Base-by-base conservation (phyloP, 441 rosid genomes). In the Jatropha multifida region DNA sequence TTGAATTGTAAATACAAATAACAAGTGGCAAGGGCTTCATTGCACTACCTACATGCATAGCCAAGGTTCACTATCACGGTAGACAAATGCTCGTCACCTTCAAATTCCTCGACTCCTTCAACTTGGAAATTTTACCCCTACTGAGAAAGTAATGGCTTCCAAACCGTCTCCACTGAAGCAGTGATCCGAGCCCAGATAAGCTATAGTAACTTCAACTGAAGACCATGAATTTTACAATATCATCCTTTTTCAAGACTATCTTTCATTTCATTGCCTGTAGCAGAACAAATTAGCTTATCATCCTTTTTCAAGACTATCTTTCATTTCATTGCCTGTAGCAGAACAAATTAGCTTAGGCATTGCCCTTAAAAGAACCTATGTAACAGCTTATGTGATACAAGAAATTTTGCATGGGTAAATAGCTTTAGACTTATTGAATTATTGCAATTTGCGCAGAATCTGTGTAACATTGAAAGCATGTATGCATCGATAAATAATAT, bases 301-400 rank as follows among this genome's bases (percentile, higher is more conserved):
- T 27, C 42, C 69, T 73, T 74, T 37, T 60, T 42, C 55, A 41
- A 41, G 20, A 63, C 42, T n/a, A 40, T 54, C 54, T 48, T 75
- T 81, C 70, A 81, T 76, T 55, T 56, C 61, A 54, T 73, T 71
- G 46, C 71, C 82, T 67, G 74, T 78, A 64, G 78, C 74, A 76
- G 44, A 66, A 74, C 27, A 49, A 41, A 71, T 46, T 69, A 78
- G 66, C 63, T 68, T 68, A 27, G 17, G 59, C 27, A 56, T 17
- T 59, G 67, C 61, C 42, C 15, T 74, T 44, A 6, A 48, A 54
- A 74, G 46, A 27, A 37, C 62, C 54, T 8, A 48, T 4, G 4
- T 23, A 11, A 7, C 4, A 17, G 40, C 13, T 27, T 27, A 3
- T 42, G 17, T 0, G 17, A 2, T 15, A 41, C 8, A 60, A 4